Evolutionary conservation across 352 stramenopile genomes (phyloP).

Genomic region (Phytopythium aichiense): DNA sequence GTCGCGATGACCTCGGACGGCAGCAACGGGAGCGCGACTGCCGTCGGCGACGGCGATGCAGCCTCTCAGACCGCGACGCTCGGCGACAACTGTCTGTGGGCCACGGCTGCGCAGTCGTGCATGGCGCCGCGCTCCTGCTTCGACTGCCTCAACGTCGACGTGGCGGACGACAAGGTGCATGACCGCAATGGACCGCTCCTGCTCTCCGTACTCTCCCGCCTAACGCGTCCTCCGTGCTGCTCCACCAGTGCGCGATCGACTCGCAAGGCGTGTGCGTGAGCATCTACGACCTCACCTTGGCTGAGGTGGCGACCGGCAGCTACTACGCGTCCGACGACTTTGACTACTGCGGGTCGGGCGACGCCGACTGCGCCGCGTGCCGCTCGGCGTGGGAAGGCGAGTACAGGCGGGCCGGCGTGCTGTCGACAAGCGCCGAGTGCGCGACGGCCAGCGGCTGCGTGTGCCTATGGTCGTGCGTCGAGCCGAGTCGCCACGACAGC

Average conservation of each 20-base stretch:
- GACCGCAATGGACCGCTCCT: no score
- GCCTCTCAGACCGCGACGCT: background rate
- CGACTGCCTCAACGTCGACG: conserved; percentile 33
- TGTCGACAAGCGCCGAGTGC: conserved; percentile 8
- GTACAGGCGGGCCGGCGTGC: conserved; percentile 17
- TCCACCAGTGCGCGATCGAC: conserved; percentile 29
- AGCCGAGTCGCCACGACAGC: background rate
- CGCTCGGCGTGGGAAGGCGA: conserved; percentile 22
- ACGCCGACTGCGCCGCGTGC: conserved; percentile 28
- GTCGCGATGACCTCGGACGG: background rate
- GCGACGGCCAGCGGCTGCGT: conserved; percentile 8
- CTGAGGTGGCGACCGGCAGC: conserved; percentile 23
- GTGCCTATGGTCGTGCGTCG: conserved; percentile 7
- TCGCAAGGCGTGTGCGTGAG: conserved; percentile 31
- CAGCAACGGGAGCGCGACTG: background rate
- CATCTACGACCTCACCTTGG: conserved; percentile 19
- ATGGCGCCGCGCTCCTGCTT: conserved; percentile 22
- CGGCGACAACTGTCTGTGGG: conserved; percentile 24
- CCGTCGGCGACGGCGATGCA: background rate
- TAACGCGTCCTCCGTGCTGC: conserved; percentile 13
- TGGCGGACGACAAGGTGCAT: conserved; percentile 23
- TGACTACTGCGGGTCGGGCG: conserved; percentile 30
- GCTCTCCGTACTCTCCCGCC: conserved; percentile 12
- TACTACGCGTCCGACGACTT: conserved; percentile 32
- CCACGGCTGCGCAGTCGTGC: conserved; percentile 16